These are phyloP conservation scores for Suillus subluteus DNA, from an alignment of 768 basidiomycete species.

Conservation along the genomic window DNA sequence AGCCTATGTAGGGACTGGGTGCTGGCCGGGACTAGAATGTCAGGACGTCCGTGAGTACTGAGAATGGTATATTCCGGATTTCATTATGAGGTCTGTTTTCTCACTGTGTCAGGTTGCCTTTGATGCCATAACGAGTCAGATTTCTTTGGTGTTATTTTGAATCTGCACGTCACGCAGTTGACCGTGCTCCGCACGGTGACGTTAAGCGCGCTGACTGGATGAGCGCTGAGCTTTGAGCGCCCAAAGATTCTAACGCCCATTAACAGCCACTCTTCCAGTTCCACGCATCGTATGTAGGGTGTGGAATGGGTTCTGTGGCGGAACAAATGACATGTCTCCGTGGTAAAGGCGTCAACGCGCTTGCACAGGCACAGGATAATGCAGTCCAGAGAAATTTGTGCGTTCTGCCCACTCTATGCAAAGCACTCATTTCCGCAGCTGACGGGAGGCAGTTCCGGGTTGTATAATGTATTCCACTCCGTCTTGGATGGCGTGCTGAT, in stretches of 20 bases:
- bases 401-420: conserved; percentile 19
- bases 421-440: conserved; percentile 12
- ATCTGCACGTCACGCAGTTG: too few species aligned
- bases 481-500: conserved; percentile 59
- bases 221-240: conserved; percentile 1
- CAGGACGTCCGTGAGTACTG: too few species aligned
- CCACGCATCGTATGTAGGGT: conserved; percentile 53
- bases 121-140: too few species aligned
- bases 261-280: conserved; percentile 53
- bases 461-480: conserved; percentile 54
- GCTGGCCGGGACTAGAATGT: too few species aligned
- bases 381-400: conserved; percentile 45
- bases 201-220: too few species aligned
- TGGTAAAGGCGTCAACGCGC: conserved; percentile 50
- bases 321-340: conserved; percentile 51
- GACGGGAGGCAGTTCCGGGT: conserved; percentile 33
- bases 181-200: too few species aligned
- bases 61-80: too few species aligned
- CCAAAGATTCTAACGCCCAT: not conserved
- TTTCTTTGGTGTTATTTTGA: too few species aligned
- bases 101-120: too few species aligned
- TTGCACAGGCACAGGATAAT: conserved; percentile 59
- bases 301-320: conserved; percentile 40
- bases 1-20: too few species aligned
- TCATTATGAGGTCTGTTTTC: too few species aligned